Conservation (phyloP, 2,329 filamentous ascomycete species). For the Cytospora mali region DNA sequence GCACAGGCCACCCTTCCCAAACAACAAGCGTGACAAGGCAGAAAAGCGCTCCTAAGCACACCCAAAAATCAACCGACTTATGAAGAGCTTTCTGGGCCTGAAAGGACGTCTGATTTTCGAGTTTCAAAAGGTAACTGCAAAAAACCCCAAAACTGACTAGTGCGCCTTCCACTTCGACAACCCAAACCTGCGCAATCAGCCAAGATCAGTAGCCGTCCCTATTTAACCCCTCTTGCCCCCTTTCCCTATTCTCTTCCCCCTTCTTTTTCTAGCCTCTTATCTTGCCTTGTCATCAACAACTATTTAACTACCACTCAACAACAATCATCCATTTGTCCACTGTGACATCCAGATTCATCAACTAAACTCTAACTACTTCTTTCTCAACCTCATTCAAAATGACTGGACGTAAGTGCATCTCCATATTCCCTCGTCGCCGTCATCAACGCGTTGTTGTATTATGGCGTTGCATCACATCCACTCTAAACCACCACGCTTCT, state of each 20-base stretch:
- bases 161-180: constrained; percentile 26
- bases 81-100: constrained; percentile 5
- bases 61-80: constrained; percentile 2
- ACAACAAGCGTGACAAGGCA: background rate
- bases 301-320: constrained; percentile 28
- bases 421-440: constrained; percentile 19
- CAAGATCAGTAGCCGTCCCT: constrained; percentile 21
- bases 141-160: constrained; percentile 30
- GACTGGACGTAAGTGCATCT: constrained; percentile 54
- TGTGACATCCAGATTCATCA: constrained; percentile 39
- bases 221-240: constrained; percentile 22
- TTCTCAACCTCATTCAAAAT: constrained; percentile 54
- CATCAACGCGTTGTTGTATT: constrained; percentile 12
- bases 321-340: constrained; percentile 36
- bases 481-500: constrained; percentile 29
- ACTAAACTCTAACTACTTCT: constrained; percentile 22
- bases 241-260: constrained; percentile 17
- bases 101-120: background rate
- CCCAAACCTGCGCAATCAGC: constrained; percentile 17
- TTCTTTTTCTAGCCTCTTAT: constrained; percentile 22
- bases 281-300: constrained; percentile 36
- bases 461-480: constrained; percentile 8
- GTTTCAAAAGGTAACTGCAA: constrained; percentile 16
- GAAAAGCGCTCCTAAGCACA: background rate
- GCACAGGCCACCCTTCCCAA: background rate